Percentiles rank a stretch among this genome's conserved stretches.
Conservation (phyloP, 108 stramenopile species). For the Cyclotella baltica region DNA sequence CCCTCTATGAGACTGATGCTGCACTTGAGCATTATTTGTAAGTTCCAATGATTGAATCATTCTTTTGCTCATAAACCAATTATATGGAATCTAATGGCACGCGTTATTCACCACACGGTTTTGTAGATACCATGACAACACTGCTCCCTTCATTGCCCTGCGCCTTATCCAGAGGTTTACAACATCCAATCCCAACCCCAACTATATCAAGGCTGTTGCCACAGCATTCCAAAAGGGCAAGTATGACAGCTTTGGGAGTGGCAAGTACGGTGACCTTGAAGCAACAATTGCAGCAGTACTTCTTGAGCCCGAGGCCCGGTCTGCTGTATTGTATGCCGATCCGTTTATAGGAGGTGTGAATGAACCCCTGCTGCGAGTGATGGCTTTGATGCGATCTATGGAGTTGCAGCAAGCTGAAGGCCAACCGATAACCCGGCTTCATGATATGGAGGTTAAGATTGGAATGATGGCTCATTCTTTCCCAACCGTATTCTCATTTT, state of each 20-base stretch:
- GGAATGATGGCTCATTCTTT: slow-evolving; percentile 58
- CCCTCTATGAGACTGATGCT: slow-evolving; percentile 58
- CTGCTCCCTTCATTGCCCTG: slow-evolving; percentile 57
- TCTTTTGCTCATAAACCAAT: no score
- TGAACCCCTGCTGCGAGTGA: slow-evolving; percentile 64
- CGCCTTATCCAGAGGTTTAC: slow-evolving; percentile 60
- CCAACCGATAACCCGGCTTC: slow-evolving; percentile 36
- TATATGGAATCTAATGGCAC: no score
- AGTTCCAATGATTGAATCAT: not conserved
- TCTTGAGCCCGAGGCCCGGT: slow-evolving; percentile 62
- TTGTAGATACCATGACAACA: slow-evolving; percentile 52
- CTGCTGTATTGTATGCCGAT: slow-evolving; percentile 57
- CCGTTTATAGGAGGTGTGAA: slow-evolving; percentile 57
- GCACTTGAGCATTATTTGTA: slow-evolving; percentile 63
- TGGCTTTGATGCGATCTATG: slow-evolving; percentile 61
- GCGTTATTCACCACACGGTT: no score
- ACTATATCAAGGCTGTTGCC: slow-evolving; percentile 54
- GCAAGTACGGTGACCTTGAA: slow-evolving; percentile 68
- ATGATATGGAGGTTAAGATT: slow-evolving; percentile 44
- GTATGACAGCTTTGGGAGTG: slow-evolving; percentile 46
- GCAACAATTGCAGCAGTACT: slow-evolving; percentile 65
- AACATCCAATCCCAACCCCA: slow-evolving; percentile 58
- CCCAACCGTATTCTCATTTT: slow-evolving; percentile 65
- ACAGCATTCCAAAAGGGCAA: slow-evolving; percentile 48
- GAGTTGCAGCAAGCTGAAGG: slow-evolving; percentile 35